Evolutionary conservation across 768 basidiomycete genomes (phyloP).

Genomic region (Tulasnella sp.): DNA sequence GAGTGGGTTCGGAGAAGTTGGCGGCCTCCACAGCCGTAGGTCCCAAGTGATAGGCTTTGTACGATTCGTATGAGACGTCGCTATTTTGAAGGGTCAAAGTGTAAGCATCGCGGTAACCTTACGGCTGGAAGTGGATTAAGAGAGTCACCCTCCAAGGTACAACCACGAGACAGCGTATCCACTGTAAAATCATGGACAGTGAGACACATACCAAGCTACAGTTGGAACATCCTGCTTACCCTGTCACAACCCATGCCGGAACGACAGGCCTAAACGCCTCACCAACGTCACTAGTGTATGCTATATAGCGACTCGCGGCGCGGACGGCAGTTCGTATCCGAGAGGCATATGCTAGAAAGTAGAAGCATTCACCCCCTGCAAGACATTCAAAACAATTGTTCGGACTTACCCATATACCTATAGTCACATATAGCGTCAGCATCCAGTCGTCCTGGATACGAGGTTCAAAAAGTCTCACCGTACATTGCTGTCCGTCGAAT

Average conservation of each 20-base stretch:
- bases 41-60: slow-evolving; percentile 59
- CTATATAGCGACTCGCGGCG: slow-evolving; percentile 58
- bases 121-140: neutral
- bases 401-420: slow-evolving; percentile 9
- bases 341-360: slow-evolving; percentile 68
- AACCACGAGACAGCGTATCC: slow-evolving; percentile 69
- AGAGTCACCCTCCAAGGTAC: slow-evolving; percentile 52
- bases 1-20: slow-evolving; percentile 56
- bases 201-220: no score
- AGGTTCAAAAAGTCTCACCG: no score
- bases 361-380: neutral
- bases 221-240: slow-evolving; percentile 21
- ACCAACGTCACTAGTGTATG: slow-evolving; percentile 69
- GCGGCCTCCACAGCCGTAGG: slow-evolving; percentile 56
- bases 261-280: slow-evolving; percentile 77
- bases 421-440: no score
- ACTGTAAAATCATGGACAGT: neutral
- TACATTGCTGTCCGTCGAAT: slow-evolving; percentile 55
- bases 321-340: slow-evolving; percentile 66
- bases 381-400: neutral
- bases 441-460: no score
- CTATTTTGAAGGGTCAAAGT: slow-evolving; percentile 22
- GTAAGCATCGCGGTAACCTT: neutral
- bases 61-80: slow-evolving; percentile 72
- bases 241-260: slow-evolving; percentile 55